These are phyloP conservation scores for Rhizopus microsporus DNA, from an alignment of 371 early-diverging fungal genomes.

Conservation along the genomic window DNA sequence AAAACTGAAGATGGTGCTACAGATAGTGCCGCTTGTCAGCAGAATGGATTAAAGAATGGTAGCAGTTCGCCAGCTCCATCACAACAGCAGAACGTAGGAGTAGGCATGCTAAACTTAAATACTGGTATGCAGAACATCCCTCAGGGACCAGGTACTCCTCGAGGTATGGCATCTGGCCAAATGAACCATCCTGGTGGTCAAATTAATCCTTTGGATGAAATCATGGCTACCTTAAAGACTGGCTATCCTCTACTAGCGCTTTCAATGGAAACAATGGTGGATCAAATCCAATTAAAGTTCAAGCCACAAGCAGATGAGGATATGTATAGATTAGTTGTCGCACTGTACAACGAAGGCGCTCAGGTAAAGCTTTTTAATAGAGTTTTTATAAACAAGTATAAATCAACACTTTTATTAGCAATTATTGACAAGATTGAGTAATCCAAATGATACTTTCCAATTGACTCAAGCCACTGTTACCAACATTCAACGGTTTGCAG, in stretches of 20 bases:
- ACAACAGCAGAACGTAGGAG: background rate
- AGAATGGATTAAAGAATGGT: background rate
- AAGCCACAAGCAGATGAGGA: slow-evolving; percentile 95
- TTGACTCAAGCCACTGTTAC: slow-evolving; percentile 74
- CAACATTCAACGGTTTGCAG: slow-evolving; percentile 83
- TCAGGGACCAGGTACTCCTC: slow-evolving; percentile 10
- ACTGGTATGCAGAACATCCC: background rate
- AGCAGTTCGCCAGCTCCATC: background rate
- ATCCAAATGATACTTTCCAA: slow-evolving; percentile 60
- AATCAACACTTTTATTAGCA: slow-evolving; percentile 41
- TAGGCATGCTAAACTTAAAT: background rate
- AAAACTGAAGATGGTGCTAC: background rate
- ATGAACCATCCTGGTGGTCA: background rate
- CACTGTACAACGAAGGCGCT: slow-evolving; percentile 86
- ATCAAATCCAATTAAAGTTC: slow-evolving; percentile 89
- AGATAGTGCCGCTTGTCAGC: background rate
- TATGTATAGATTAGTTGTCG: slow-evolving; percentile 90
- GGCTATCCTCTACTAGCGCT: slow-evolving; percentile 92
- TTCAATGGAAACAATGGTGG: slow-evolving; percentile 97
- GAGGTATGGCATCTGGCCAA: slow-evolving; percentile 14
- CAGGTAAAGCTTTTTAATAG: slow-evolving; percentile 55
- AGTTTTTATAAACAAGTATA: background rate
- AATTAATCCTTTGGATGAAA: slow-evolving; percentile 80
- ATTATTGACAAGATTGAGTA: slow-evolving; percentile 58
- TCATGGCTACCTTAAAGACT: slow-evolving; percentile 95